Conservation (phyloP, 805 yeast genomes). For the Phaffomyces thermotolerans region DNA sequence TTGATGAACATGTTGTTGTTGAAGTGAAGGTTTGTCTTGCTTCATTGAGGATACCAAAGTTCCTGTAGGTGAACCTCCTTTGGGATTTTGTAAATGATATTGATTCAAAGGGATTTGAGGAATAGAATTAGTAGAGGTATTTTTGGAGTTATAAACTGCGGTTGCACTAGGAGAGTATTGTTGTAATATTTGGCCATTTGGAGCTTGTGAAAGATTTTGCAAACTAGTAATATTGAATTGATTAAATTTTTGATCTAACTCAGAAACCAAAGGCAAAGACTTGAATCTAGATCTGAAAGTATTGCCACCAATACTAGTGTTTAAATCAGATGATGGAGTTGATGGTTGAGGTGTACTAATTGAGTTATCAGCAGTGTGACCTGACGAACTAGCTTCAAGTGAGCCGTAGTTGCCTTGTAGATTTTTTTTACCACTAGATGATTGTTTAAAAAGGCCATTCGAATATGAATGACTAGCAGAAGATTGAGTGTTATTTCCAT, state of each 20-base stretch:
- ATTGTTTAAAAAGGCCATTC: neutral
- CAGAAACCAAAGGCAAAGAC: slow-evolving; percentile 29
- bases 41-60: neutral
- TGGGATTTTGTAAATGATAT: slow-evolving; percentile 2
- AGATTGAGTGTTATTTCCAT: slow-evolving; percentile 9
- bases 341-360: slow-evolving; percentile 3
- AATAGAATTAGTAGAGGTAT: slow-evolving; percentile 10
- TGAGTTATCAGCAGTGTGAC: neutral
- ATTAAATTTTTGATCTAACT: slow-evolving; percentile 25
- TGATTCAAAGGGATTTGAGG: slow-evolving; percentile 20
- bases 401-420: slow-evolving; percentile 1
- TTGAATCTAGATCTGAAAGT: slow-evolving; percentile 24
- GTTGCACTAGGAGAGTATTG: slow-evolving; percentile 5
- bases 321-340: slow-evolving; percentile 17
- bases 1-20: neutral
- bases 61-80: too few species aligned
- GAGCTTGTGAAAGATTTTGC: slow-evolving; percentile 16
- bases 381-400: neutral
- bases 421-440: neutral
- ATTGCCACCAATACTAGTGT: slow-evolving; percentile 20
- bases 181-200: neutral
- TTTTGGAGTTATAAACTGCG: neutral
- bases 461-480: neutral
- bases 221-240: slow-evolving; percentile 20
- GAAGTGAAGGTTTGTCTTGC: neutral